Conservation (phyloP, 2,329 filamentous ascomycete genomes). For the Blastomyces gilchristii region DNA sequence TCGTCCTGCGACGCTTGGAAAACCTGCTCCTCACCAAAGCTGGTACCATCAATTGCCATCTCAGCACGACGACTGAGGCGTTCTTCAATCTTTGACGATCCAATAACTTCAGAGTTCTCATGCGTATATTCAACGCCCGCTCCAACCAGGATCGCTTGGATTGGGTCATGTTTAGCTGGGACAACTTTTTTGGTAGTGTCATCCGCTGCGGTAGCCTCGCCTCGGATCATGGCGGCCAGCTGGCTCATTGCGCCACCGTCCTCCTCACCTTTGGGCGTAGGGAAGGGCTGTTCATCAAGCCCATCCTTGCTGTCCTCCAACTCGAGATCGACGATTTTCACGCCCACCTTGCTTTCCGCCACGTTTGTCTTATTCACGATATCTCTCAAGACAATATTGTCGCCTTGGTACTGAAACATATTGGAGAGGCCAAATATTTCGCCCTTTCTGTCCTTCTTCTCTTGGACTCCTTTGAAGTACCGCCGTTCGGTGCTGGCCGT, state of each 20-base stretch:
- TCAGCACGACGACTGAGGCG: constrained; percentile 68
- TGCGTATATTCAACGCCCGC: constrained; percentile 93
- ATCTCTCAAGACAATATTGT: constrained; percentile 74
- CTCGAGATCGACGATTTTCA: constrained; percentile 68
- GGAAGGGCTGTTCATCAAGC: constrained; percentile 20
- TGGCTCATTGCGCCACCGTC: constrained; percentile 62
- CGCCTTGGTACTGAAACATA: constrained; percentile 69
- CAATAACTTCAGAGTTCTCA: constrained; percentile 90
- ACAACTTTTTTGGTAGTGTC: constrained; percentile 27
- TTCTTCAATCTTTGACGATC: constrained; percentile 83
- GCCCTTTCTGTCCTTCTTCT: constrained; percentile 69
- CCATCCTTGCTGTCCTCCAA: constrained; percentile 50
- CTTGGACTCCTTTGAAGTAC: constrained; percentile 92
- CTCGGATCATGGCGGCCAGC: constrained; percentile 53
- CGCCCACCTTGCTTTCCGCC: constrained; percentile 79
- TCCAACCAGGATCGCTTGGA: constrained; percentile 78
- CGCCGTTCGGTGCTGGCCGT: constrained; percentile 82
- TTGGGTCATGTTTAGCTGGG: constrained; percentile 52
- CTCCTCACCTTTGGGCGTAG: constrained; percentile 35
- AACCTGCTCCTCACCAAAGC: constrained; percentile 27
- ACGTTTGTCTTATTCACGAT: constrained; percentile 99
- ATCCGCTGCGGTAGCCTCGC: constrained; percentile 33
- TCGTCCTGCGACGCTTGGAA: constrained; percentile 23
- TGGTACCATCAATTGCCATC: constrained; percentile 24
- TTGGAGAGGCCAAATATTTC: constrained; percentile 90